phyloP scores from a whole-genome alignment of 148 eudicot genomes.

The Linanthus parryae region DNA sequence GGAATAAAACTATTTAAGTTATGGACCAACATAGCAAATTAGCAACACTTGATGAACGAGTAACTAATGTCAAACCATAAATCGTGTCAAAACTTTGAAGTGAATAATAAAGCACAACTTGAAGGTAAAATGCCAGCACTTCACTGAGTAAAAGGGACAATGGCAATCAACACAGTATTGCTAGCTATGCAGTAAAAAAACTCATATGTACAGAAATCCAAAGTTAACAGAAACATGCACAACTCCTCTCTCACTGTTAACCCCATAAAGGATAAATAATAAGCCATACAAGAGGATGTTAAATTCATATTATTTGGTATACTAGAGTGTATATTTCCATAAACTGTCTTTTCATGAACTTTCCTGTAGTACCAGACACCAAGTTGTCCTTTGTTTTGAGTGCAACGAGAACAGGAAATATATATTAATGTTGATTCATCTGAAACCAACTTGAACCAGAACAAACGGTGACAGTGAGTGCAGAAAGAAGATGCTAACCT shows the following conservation, averaged over 20 bases:
- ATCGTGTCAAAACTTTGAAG: neutral
- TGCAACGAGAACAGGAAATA: slow-evolving; percentile 4
- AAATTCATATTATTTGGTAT: slow-evolving; percentile 89
- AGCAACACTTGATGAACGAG: too few species aligned
- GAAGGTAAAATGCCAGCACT: neutral
- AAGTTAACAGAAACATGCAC: slow-evolving; percentile 81
- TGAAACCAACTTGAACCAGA: neutral
- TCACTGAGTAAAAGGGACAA: neutral
- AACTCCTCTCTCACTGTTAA: slow-evolving; percentile 69
- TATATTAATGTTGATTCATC: neutral
- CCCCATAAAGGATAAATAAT: slow-evolving; percentile 96
- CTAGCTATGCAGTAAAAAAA: too few species aligned
- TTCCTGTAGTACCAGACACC: slow-evolving; percentile 91
- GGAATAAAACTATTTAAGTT: too few species aligned
- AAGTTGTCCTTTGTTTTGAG: slow-evolving; percentile 87
- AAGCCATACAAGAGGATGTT: slow-evolving; percentile 21
- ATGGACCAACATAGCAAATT: too few species aligned
- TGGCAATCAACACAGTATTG: too few species aligned
- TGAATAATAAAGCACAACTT: neutral
- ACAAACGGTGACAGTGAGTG: neutral
- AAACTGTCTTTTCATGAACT: slow-evolving; percentile 86
- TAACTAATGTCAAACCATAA: too few species aligned
- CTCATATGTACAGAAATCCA: slow-evolving; percentile 73
- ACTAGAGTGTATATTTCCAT: slow-evolving; percentile 71
- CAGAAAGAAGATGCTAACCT: slow-evolving; percentile 39